phyloP scores from a whole-genome alignment of 345 rosid genomes.

The Populus davidiana region DNA sequence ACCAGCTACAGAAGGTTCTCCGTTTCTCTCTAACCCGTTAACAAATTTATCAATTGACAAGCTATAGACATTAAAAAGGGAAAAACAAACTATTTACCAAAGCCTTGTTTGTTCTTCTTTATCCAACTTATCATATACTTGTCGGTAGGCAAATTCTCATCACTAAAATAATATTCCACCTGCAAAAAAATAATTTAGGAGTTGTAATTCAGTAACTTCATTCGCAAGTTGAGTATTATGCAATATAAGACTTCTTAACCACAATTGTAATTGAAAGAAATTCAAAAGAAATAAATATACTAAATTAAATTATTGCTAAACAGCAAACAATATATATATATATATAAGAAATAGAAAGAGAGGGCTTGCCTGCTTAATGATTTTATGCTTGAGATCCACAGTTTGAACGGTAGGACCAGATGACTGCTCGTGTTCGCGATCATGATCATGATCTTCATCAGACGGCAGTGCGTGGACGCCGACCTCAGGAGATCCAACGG shows the following conservation, averaged over 20 bases:
- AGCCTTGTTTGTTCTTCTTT: slow-evolving; percentile 74
- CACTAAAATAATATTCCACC: slow-evolving; percentile 94
- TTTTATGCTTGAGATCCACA: slow-evolving; percentile 21
- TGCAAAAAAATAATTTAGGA: slow-evolving; percentile 22
- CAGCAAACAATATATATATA: background rate
- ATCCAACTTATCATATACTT: slow-evolving; percentile 61
- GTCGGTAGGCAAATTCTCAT: slow-evolving; percentile 80
- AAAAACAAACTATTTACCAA: slow-evolving; percentile 45
- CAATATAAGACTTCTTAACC: no score
- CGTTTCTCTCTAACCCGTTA: no score
- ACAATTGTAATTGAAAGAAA: no score
- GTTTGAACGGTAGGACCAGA: slow-evolving; percentile 5
- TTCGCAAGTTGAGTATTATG: no score
- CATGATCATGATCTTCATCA: slow-evolving; percentile 13
- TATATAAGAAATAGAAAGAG: background rate
- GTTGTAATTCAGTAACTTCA: no score
- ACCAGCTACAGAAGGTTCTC: no score
- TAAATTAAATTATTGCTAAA: background rate
- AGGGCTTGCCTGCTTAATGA: slow-evolving; percentile 24
- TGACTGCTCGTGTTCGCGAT: slow-evolving; percentile 8
- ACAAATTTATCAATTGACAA: no score
- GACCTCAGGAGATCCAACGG: slow-evolving; percentile 23
- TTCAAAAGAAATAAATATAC: background rate
- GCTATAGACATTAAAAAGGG: background rate
- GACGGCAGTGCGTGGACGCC: slow-evolving; percentile 18